A percentile compares a stretch with the other conserved stretches of the same genome.
Conservation (phyloP, 345 rosid species). For the Corchorus capsularis region DNA sequence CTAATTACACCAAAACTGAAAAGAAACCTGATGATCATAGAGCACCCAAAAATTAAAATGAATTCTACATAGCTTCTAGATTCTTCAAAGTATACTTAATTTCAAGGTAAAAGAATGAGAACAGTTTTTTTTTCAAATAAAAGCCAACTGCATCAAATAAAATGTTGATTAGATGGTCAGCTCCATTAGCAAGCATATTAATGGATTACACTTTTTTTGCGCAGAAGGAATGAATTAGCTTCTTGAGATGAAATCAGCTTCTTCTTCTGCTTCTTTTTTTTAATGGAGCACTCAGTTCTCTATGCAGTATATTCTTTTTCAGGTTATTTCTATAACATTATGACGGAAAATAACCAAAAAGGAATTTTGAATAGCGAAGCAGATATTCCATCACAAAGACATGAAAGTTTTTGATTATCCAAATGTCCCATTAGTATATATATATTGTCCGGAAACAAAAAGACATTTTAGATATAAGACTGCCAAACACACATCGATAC, state of each 20-base stretch:
- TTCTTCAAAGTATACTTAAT: neutral
- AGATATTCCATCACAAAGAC: neutral
- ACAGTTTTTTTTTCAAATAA: neutral
- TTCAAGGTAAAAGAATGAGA: neutral
- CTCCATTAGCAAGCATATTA: neutral
- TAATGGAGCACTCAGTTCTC: neutral
- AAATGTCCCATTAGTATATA: neutral
- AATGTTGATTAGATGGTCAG: neutral
- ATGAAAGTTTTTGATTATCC: neutral
- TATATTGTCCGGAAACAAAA: neutral
- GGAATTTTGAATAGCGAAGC: neutral
- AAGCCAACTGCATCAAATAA: neutral
- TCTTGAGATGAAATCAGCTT: neutral
- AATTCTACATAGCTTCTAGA: neutral
- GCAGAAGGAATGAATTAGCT: neutral
- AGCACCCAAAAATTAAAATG: neutral
- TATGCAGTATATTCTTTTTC: neutral
- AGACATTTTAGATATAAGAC: neutral
- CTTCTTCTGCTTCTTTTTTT: neutral
- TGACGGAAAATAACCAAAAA: neutral
- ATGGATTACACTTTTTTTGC: neutral
- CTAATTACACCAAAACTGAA: neutral
- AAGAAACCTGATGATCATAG: conserved; percentile 19
- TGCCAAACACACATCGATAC: neutral
- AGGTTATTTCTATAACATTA: neutral